Conservation (phyloP, 257 asterid species). For the Apocynum venetum region DNA sequence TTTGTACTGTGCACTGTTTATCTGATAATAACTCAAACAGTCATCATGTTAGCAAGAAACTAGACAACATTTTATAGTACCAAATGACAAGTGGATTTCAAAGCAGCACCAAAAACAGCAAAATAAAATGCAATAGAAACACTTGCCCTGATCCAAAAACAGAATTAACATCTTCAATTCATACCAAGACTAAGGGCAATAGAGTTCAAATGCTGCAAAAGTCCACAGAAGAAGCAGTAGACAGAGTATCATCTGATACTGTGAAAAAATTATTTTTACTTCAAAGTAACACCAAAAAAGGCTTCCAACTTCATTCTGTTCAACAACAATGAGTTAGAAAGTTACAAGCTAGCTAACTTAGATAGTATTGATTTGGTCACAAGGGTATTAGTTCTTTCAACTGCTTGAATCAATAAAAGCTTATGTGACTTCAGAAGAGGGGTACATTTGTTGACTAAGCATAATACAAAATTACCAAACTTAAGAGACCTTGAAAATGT, state of each 20-base stretch:
- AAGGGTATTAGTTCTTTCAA: conserved; percentile 49
- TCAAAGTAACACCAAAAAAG: not conserved
- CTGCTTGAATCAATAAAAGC: conserved; percentile 40
- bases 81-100: not conserved
- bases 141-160: not conserved
- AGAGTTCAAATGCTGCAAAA: not conserved
- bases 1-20: not conserved
- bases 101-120: not conserved
- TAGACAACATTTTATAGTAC: too few species aligned
- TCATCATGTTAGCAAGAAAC: not conserved
- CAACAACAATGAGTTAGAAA: not conserved
- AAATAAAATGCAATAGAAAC: not conserved
- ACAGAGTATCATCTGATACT: not conserved
- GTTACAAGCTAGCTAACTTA: conserved; percentile 51
- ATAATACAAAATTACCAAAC: conserved; percentile 60
- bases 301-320: not conserved
- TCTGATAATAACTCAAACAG: not conserved
- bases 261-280: not conserved
- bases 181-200: not conserved
- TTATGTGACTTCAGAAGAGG: conserved; percentile 56
- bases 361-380: conserved; percentile 65
- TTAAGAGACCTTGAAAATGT: conserved; percentile 58
- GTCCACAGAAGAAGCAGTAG: not conserved
- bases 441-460: conserved; percentile 63
- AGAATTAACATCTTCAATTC: not conserved